A percentile compares a stretch with the other conserved stretches of the same genome.
Conservation (phyloP, 2,329 filamentous ascomycete genomes). For the Dactylellina drechsleri region DNA sequence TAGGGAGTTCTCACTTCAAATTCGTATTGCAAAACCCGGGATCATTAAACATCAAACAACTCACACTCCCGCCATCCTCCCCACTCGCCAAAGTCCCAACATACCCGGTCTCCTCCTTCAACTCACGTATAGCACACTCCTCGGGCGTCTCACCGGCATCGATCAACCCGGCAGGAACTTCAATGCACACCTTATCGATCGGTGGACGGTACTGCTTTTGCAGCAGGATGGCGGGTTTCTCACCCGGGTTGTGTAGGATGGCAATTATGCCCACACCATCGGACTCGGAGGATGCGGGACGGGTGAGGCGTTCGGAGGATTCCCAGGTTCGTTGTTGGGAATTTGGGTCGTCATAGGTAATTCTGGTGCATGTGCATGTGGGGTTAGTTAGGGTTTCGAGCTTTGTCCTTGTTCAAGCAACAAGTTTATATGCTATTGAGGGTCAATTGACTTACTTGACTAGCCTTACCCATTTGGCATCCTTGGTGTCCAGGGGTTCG, state of each 20-base stretch:
- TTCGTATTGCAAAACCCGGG: slow-evolving; percentile 56
- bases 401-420: neutral
- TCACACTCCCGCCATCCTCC: slow-evolving; percentile 55
- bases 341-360: slow-evolving; percentile 73
- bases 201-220: slow-evolving; percentile 76
- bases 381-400: slow-evolving; percentile 5
- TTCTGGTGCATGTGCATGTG: slow-evolving; percentile 59
- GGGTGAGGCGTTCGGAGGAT: slow-evolving; percentile 75
- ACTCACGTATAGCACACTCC: slow-evolving; percentile 71
- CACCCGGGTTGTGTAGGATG: slow-evolving; percentile 68
- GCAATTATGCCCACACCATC: slow-evolving; percentile 80
- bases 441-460: slow-evolving; percentile 65
- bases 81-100: slow-evolving; percentile 65
- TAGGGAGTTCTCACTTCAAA: slow-evolving; percentile 24
- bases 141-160: slow-evolving; percentile 72
- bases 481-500: slow-evolving; percentile 58
- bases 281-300: slow-evolving; percentile 71
- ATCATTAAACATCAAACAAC: slow-evolving; percentile 60
- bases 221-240: slow-evolving; percentile 67
- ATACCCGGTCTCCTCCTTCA: slow-evolving; percentile 75
- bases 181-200: slow-evolving; percentile 70
- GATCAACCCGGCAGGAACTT: slow-evolving; percentile 73
- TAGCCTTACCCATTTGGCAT: slow-evolving; percentile 71
- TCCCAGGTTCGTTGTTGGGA: slow-evolving; percentile 74
- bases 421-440: neutral